Conservation (phyloP, 176 grass and related monocot genomes). For the Bolboschoenus planiculmis region DNA sequence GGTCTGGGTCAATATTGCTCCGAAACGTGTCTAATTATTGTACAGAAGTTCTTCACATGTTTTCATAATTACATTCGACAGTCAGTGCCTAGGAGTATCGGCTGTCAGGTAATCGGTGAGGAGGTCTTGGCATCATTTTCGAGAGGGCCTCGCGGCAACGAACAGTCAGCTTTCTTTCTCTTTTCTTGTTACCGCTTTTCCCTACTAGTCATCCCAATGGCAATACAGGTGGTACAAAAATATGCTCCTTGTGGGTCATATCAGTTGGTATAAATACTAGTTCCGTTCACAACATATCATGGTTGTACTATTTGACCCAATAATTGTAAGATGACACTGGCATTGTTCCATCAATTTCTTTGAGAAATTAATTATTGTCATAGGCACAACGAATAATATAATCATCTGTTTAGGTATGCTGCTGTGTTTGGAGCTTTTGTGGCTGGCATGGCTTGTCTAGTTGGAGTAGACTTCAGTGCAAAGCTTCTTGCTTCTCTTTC, state of each 20-base stretch:
- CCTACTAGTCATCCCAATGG: neutral
- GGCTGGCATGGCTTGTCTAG: constrained; percentile 87
- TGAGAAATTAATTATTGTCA: neutral
- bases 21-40: neutral
- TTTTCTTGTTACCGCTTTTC: neutral
- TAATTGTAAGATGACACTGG: neutral
- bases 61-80: constrained; percentile 28
- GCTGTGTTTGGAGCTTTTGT: constrained; percentile 84
- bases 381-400: constrained; percentile 16
- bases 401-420: constrained; percentile 55
- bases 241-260: neutral
- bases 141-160: constrained; percentile 69
- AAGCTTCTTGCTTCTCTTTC: constrained; percentile 76
- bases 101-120: constrained; percentile 61
- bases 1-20: neutral
- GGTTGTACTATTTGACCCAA: neutral
- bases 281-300: neutral
- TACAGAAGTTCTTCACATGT: neutral
- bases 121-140: constrained; percentile 71
- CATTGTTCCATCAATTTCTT: neutral
- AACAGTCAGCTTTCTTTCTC: constrained; percentile 48
- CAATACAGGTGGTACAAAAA: neutral
- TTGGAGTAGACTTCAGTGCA: constrained; percentile 84
- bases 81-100: constrained; percentile 57
- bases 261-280: too few species aligned